These are phyloP conservation scores for Apophysomyces variabilis DNA, from an alignment of 371 early-diverging fungal genomes.

Conservation along the genomic window DNA sequence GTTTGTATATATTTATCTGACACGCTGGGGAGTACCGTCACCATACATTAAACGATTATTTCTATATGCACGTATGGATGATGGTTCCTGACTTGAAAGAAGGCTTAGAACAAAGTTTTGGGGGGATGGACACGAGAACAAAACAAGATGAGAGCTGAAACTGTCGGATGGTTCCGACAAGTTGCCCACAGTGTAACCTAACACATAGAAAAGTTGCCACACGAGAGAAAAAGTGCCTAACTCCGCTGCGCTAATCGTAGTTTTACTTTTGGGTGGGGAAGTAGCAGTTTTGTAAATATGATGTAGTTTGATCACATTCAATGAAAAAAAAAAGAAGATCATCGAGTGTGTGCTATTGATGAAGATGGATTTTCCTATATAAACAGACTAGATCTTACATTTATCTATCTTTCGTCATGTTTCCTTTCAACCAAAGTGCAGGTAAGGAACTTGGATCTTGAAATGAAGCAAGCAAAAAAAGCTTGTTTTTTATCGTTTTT, in stretches of 20 bases:
- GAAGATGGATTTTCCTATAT: too few species aligned
- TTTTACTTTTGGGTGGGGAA: too few species aligned
- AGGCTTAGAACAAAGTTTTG: slow-evolving; percentile 6
- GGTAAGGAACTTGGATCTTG: neutral
- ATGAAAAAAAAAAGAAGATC: neutral
- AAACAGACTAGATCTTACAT: too few species aligned
- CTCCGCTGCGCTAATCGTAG: neutral
- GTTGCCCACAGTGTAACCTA: slow-evolving; percentile 1
- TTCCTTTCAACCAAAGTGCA: neutral
- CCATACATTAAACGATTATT: neutral
- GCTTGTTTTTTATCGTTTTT: too few species aligned
- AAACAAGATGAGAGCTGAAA: slow-evolving; percentile 5
- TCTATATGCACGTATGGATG: neutral
- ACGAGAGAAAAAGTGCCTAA: neutral
- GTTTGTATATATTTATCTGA: neutral
- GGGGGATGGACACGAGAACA: slow-evolving; percentile 4
- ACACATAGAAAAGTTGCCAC: neutral
- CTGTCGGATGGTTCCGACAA: slow-evolving; percentile 5
- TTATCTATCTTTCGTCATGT: too few species aligned
- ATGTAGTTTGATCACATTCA: slow-evolving; percentile 7
- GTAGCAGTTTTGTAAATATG: neutral
- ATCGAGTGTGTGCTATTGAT: neutral
- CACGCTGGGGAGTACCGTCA: neutral
- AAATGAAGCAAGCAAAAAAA: neutral
- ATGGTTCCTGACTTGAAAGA: slow-evolving; percentile 1